Evolutionary conservation across 169 alveolate genomes (phyloP), one percentile per base, ranked within the genome.

Genomic region (Blepharisma undulans): DNA sequence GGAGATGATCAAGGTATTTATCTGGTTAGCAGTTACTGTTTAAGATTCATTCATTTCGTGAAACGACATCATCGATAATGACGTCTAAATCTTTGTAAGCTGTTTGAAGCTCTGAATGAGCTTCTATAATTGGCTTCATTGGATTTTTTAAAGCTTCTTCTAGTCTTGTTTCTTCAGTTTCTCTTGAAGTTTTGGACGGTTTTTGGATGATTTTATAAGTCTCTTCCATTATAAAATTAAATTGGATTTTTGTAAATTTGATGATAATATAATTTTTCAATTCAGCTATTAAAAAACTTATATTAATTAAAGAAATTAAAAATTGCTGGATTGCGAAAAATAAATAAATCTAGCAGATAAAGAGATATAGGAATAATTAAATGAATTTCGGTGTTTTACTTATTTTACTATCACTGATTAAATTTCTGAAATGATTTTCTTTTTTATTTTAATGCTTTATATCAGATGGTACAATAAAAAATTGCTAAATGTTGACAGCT

Each of bases 121-220:
- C 82, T 48, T 82, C 78, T 33, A 82, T 59, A 34, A 82, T 30
- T 6, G 89, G 89, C 36, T 59, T 82, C 89, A 82, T 82, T 14
- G 89, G 78, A 19, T 21, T 33, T 82, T 82, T 48, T 19, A 48
- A 48, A 5, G 77, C 33, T 22, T 82, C 89, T 4, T 82, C 89
- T 29, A 78, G 29, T 78, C 86, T 78, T 32, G 86, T 32, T 21
- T 78, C 66, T 48, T 48, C 66, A 48, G 66, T 48, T 2, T 48
- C 66, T 48, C 66, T 48, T 48, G 7, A 18, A 48, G 66, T 2
- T 48, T 48, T 48, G 3, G 66, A 48, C 66, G 66, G 66, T 48
- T 48, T 48, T 48, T 48, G 66, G 14, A 48, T 48, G 66, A 1
- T 48, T 48, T 48, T 48, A 48, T 48, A 48, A 48, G 10, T 5